Conservation (phyloP, 768 basidiomycete genomes). For the Mycena chlorophos region DNA sequence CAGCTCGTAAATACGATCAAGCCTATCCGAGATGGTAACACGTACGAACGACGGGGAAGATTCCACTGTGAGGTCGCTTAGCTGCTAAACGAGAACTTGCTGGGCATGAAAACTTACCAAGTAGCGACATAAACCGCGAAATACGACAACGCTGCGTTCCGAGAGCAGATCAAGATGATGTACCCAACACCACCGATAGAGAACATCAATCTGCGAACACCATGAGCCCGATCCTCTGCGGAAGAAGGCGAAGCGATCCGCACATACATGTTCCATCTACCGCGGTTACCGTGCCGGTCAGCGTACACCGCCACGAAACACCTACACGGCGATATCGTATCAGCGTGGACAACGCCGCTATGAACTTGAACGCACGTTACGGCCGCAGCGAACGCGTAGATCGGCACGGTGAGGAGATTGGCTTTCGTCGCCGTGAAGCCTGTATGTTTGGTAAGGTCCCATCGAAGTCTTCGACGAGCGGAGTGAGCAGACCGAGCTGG, state of each 20-base stretch:
- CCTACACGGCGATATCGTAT: not conserved
- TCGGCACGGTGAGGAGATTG: constrained; percentile 75
- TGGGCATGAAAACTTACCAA: constrained; percentile 46
- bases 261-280: constrained; percentile 45
- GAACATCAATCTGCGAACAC: constrained; percentile 3
- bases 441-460: constrained; percentile 27
- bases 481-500: constrained; percentile 41
- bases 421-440: constrained; percentile 66
- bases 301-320: constrained; percentile 17
- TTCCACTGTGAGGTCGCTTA: constrained; percentile 35
- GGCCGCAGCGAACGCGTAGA: constrained; percentile 72
- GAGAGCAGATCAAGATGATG: constrained; percentile 64
- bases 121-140: constrained; percentile 72
- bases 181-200: constrained; percentile 49
- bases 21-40: constrained; percentile 1
- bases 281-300: constrained; percentile 40
- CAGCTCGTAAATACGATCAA: not conserved
- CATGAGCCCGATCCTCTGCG: not conserved
- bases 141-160: constrained; percentile 63
- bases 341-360: not conserved
- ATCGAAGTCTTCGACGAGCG: not conserved
- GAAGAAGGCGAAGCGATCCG: not conserved
- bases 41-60: constrained; percentile 54
- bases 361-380: constrained; percentile 46
- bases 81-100: not conserved